A percentile compares a stretch with the other conserved stretches of the same genome.
phyloP scores from a whole-genome alignment of 192 early-diverging fungal genomes.

The Entomortierella lignicola region DNA sequence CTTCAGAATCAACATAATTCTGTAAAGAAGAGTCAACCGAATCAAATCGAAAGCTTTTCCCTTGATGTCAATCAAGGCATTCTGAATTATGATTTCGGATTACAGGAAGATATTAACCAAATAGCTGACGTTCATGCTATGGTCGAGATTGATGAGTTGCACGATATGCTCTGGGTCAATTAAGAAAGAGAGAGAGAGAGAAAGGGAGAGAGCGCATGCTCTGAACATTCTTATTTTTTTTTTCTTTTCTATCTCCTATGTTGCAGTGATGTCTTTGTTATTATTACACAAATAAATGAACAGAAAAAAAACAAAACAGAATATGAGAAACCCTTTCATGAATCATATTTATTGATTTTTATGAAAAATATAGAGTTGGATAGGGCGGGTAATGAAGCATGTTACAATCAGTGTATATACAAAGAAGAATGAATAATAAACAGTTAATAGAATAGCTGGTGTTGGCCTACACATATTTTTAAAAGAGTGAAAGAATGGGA shows the following conservation, averaged over 20 bases:
- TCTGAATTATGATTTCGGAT: constrained; percentile 32
- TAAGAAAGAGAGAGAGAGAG: too few species aligned
- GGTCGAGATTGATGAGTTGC: constrained; percentile 25
- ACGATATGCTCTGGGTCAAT: constrained; percentile 38
- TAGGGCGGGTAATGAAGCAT: not conserved
- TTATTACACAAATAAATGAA: too few species aligned
- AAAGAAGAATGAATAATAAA: not conserved
- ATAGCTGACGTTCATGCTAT: constrained; percentile 6
- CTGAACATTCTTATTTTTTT: too few species aligned
- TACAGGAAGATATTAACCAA: constrained; percentile 24
- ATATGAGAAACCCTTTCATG: too few species aligned
- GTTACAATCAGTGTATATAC: not conserved
- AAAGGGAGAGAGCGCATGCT: too few species aligned
- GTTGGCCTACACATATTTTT: not conserved
- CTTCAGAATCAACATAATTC: too few species aligned
- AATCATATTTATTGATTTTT: too few species aligned
- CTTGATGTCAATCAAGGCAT: not conserved
- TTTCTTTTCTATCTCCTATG: too few species aligned
- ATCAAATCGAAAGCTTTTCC: not conserved
- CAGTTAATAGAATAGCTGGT: not conserved
- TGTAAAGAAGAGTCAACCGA: not conserved
- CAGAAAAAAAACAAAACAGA: too few species aligned
- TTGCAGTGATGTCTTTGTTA: too few species aligned
- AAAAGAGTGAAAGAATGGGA: not conserved
- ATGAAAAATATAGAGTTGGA: too few species aligned